Base-by-base conservation (phyloP, 2,329 filamentous ascomycete genomes). In the Fusarium armeniacum region DNA sequence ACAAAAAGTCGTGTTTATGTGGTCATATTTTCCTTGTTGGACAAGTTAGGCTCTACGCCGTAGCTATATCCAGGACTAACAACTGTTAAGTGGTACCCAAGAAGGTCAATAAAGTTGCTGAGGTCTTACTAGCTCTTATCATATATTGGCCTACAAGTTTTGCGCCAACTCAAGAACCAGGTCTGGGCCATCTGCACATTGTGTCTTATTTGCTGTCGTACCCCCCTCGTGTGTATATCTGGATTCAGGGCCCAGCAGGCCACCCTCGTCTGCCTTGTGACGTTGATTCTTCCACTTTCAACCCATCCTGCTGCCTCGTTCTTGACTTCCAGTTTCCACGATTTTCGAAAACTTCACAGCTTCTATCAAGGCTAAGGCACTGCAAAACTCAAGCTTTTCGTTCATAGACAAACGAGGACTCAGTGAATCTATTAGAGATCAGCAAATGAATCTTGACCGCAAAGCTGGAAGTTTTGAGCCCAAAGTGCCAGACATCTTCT, bases 391-490 rank as follows among this genome's bases (percentile, higher is more conserved):
- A 16, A 38, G 22, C 33, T 9, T 51, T 51, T 51, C 47, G 33
- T n/a, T 38, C 47, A 51, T 51, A 15, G 33, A 38, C 33, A 51
- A 28, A 38, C 33, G 18, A 38, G 18, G 22, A 28, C 33, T 28
- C 47, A 28, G 47, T 51, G 47, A 38, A 38, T 51, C 16, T 16
- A 51, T 38, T 38, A 38, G 47, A 20, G 33, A 51, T n/a, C 6
- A 51, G 47, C 33, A 38, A 51, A 51, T 51, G 47, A 51, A 51
- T 51, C 33, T 51, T 38, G 33, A 38, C 47, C 22, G 47, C 33
- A 51, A 28, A 51, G 22, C 11, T 10, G 33, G 47, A 51, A 28
- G 47, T 38, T 38, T 51, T 28, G 47, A 30, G 47, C 33, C 47
- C 38, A 38, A 51, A 22, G 6, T 51, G 47, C 33, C 47, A 51